Conservation (phyloP, 352 stramenopile species). For the Pythium volutum region DNA sequence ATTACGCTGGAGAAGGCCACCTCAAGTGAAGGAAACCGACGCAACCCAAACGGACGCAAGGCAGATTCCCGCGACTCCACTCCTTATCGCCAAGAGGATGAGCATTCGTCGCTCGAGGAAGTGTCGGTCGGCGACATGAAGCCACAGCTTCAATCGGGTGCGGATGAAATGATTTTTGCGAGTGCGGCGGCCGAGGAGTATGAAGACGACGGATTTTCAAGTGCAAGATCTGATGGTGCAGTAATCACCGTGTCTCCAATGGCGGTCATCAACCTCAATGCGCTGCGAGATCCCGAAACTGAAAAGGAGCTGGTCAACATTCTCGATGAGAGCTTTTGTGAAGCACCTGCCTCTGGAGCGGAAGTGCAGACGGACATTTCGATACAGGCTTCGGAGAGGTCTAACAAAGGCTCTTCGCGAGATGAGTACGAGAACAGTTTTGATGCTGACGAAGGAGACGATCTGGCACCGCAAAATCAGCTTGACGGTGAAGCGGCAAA, state of each 20-base stretch:
- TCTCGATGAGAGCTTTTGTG: constrained; percentile 48
- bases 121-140: not conserved
- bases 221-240: not conserved
- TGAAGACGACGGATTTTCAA: constrained; percentile 3
- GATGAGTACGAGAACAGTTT: constrained; percentile 58
- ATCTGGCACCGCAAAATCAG: constrained; percentile 1
- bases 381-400: not conserved
- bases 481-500: not conserved
- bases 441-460: constrained; percentile 33
- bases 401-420: constrained; percentile 9
- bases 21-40: not conserved
- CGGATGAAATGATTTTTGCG: constrained; percentile 22
- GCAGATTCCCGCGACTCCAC: not conserved
- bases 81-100: not conserved
- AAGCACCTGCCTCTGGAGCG: not conserved
- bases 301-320: constrained; percentile 51
- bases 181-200: not conserved
- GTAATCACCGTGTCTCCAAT: not conserved
- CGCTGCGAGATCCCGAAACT: constrained; percentile 8
- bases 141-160: not conserved
- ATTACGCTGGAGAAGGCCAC: not conserved
- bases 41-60: not conserved
- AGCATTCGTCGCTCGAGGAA: not conserved
- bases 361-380: not conserved
- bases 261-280: not conserved